phyloP scores from a whole-genome alignment of 2,329 filamentous ascomycete genomes.

The Fusarium duplospermum region DNA sequence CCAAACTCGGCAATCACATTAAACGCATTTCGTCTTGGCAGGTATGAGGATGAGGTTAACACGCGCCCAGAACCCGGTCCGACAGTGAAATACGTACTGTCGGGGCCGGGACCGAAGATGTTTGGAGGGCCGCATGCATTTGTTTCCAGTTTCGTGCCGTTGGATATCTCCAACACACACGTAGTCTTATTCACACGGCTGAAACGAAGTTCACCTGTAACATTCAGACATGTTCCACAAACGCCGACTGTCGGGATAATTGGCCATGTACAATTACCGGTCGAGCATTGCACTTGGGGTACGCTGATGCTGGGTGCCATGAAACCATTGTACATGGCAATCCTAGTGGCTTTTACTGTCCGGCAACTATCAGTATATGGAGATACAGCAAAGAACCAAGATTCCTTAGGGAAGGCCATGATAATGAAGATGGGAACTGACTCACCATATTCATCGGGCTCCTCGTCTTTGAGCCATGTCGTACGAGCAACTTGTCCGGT shows the following conservation, averaged over 20 bases:
- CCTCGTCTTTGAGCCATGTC: no score
- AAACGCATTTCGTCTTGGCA: background rate
- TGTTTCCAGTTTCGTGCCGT: background rate
- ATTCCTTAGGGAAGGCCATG: background rate
- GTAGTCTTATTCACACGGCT: background rate
- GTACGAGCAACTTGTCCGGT: background rate
- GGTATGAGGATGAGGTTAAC: background rate
- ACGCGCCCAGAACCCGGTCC: background rate
- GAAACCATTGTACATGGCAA: background rate
- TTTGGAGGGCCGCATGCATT: background rate
- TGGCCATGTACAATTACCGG: background rate
- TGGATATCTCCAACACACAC: background rate
- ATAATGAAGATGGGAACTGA: no score
- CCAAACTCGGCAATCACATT: background rate
- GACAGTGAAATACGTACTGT: background rate
- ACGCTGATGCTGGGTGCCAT: background rate
- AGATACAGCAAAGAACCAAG: background rate
- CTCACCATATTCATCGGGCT: no score
- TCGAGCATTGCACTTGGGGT: background rate
- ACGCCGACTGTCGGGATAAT: background rate
- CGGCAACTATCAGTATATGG: background rate
- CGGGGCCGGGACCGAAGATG: background rate
- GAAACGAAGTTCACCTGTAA: background rate
- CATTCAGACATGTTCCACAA: background rate
- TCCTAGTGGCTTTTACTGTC: background rate